Evolutionary conservation across 2,329 filamentous ascomycete species (phyloP).

Genomic region (Fusarium mexicanum): DNA sequence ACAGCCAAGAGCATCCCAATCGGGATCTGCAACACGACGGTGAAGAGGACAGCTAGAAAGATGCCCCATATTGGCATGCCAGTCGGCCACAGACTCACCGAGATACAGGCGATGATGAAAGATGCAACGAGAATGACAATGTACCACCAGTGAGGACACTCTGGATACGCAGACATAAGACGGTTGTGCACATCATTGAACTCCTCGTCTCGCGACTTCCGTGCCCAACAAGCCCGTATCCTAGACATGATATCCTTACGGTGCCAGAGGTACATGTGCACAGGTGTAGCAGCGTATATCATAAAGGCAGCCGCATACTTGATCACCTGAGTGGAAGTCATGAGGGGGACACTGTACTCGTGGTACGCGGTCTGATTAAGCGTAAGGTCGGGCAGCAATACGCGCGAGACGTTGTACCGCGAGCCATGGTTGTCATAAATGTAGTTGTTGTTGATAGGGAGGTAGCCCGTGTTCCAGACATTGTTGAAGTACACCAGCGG

Average conservation of each 20-base stretch:
- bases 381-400: conserved; percentile 59
- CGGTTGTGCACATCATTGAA: conserved; percentile 48
- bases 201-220: conserved; percentile 49
- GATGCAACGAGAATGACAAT: conserved; percentile 56
- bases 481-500: conserved; percentile 60
- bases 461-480: conserved; percentile 59
- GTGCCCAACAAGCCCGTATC: conserved; percentile 40
- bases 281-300: conserved; percentile 43
- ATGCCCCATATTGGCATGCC: conserved; percentile 62
- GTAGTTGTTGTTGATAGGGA: conserved; percentile 64
- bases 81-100: conserved; percentile 58
- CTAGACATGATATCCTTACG: conserved; percentile 44
- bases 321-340: conserved; percentile 53
- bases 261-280: conserved; percentile 47
- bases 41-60: conserved; percentile 61
- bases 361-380: conserved; percentile 63
- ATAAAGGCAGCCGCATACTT: conserved; percentile 46
- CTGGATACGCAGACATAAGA: conserved; percentile 46
- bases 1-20: conserved; percentile 66
- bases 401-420: conserved; percentile 61
- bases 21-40: conserved; percentile 62
- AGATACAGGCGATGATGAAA: conserved; percentile 52
- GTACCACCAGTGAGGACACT: conserved; percentile 67
- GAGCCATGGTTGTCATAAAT: conserved; percentile 66
- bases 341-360: conserved; percentile 63